Base-by-base conservation (phyloP, 192 early-diverging fungal genomes). In the Geosiphon pyriformis region DNA sequence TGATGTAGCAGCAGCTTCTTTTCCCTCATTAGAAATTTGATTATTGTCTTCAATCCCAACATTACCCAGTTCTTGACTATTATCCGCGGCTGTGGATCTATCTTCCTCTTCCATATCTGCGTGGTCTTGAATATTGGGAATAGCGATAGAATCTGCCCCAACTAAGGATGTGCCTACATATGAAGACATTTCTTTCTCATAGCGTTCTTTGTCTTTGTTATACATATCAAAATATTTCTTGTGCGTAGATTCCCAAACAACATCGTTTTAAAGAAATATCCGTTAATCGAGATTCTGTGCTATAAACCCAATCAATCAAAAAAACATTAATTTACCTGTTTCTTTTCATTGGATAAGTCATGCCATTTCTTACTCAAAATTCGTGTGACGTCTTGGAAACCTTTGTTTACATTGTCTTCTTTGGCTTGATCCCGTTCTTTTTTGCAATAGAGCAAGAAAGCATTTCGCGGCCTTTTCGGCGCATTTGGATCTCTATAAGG, bases 201-300 rank as follows among this genome's bases (percentile, higher is more conserved):
- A 76, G 8, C 73, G 74, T 34, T 69, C 51, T 59, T 70, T 70
- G 57, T 79, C 77, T 47, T 73, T 75, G 17, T 76, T 69, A 60
- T 79, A 79, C 30, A 71, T 31, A 18, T 76, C 74, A 62, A 73
- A 75, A 61, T 79, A 79, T 73, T 73, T 79, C 77, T 79, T 52
- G 15, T 51, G n/a, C 29, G 4, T 48, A 22, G 18, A 35, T 46
- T 59, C 3, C 18, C 51, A 17, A 29, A 26, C 49, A 61, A 18
- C 10, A 6, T 47, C 42, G 34, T 4, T 20, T 3, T 27, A 2
- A 3, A n/a, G n/a, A n/a, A n/a, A n/a, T n/a, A n/a, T n/a, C n/a
- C n/a, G n/a, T n/a, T n/a, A n/a, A n/a, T n/a, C n/a, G n/a, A n/a
- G n/a, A n/a, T n/a, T n/a, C n/a, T n/a, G n/a, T n/a, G n/a, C n/a